Base-by-base conservation (phyloP, 345 rosid genomes). In the Draba incana region DNA sequence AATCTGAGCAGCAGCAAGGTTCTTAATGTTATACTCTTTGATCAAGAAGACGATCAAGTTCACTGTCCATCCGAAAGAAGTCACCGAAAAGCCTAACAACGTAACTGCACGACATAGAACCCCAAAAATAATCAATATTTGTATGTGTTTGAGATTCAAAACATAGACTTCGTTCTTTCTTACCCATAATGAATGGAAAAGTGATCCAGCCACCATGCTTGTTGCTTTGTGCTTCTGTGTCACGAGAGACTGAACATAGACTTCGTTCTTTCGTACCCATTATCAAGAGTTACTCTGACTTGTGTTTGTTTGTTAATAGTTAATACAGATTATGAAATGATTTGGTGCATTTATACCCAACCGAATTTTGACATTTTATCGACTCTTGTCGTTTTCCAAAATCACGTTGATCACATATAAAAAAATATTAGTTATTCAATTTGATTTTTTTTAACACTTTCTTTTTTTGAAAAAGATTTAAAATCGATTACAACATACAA, bases 131-230 rank as follows among this genome's bases (percentile, higher is more conserved):
- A 39, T 45, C 20, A 20, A 20, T 20, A 3, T 4, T 11, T 57
- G 0, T 9, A 14, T 33, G 24, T 13, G 20, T 20, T 20, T 20
- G 0, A 0, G 13, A 10, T 41, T n/a, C 6, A 11, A 15, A 55
- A 35, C 42, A 43, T 16, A 16, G 16, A 25, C 39, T 20, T 20
- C 20, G 0, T 20, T 20, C 20, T 20, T 20, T 20, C 20, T 20
- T 20, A 20, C 86, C 84, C 9, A 64, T 55, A 5, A 81, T 65
- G 80, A 84, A 87, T 9, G 86, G 84, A 56, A 81, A 77, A 35
- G 92, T 83, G 39, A 74, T 57, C 89, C 85, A 84, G 51, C 79
- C 77, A 27, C 84, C 85, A 16, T 47, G 68, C 39, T 82, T 80
- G 35, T 11, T 6, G 33, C 8, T 38, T 28, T 67, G 65, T 0